phyloP scores from a whole-genome alignment of 2,329 filamentous ascomycete genomes.

The Moelleriella libera region DNA sequence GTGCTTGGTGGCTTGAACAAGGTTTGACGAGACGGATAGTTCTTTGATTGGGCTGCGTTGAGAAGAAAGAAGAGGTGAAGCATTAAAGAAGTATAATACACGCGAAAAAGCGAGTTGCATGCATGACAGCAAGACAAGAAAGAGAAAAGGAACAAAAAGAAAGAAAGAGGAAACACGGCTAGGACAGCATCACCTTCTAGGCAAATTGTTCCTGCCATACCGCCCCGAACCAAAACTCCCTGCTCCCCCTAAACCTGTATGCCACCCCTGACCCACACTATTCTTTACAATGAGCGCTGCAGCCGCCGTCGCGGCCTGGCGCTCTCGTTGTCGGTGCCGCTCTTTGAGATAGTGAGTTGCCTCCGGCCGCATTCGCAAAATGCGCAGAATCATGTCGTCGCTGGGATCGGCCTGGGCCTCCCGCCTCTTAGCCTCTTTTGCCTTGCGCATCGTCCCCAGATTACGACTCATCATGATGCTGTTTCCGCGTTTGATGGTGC shows the following conservation, averaged over 20 bases:
- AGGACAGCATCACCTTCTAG: conserved; percentile 22
- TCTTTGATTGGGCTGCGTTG: too few species aligned
- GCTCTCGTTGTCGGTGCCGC: conserved; percentile 83
- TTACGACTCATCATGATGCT: conserved; percentile 92
- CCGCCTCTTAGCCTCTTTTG: conserved; percentile 89
- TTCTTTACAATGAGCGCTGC: conserved; percentile 91
- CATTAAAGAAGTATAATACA: too few species aligned
- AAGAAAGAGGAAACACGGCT: background rate
- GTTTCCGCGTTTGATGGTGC: conserved; percentile 51
- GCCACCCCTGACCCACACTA: conserved; percentile 54
- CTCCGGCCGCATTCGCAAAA: conserved; percentile 88
- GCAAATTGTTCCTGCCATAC: conserved; percentile 31
- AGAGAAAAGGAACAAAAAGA: background rate
- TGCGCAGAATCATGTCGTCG: conserved; percentile 95
- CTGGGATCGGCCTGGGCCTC: conserved; percentile 93
- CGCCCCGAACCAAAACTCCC: conserved; percentile 17
- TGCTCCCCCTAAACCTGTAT: conserved; percentile 15
- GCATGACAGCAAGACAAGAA: background rate
- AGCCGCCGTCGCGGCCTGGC: conserved; percentile 76
- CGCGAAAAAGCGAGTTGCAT: too few species aligned
- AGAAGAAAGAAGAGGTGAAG: too few species aligned
- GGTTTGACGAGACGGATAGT: too few species aligned
- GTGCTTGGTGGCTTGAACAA: too few species aligned
- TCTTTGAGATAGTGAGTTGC: conserved; percentile 79
- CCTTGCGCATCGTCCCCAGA: conserved; percentile 87